These are phyloP conservation scores for Melampsora americana DNA, from an alignment of 1,284 basidiomycete species.

Conservation along the genomic window DNA sequence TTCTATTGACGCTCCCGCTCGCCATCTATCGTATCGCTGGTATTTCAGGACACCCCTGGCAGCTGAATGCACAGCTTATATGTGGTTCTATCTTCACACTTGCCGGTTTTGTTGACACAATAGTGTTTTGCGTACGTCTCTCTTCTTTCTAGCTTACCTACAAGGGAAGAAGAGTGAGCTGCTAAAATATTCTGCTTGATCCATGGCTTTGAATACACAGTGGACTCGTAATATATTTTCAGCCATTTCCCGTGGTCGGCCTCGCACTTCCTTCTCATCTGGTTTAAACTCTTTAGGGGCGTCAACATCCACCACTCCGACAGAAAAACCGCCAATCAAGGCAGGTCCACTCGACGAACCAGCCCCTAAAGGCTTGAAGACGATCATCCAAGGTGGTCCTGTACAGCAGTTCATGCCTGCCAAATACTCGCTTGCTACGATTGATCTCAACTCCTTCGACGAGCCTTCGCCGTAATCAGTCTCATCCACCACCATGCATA, in stretches of 20 bases:
- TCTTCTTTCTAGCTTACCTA: not conserved
- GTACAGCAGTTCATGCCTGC: constrained; percentile 37
- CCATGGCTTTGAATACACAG: not conserved
- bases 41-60: constrained; percentile 23
- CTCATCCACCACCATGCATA: not conserved
- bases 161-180: not conserved
- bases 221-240: constrained; percentile 38
- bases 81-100: constrained; percentile 36
- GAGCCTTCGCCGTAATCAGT: not conserved
- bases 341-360: not conserved
- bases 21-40: constrained; percentile 21
- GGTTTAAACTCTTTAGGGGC: not conserved
- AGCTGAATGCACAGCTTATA: constrained; percentile 28
- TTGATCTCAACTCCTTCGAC: constrained; percentile 40
- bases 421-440: constrained; percentile 38
- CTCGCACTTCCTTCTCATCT: constrained; percentile 16
- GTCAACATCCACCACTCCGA: not conserved
- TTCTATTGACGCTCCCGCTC: constrained; percentile 30
- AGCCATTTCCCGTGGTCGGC: not conserved
- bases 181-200: not conserved
- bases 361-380: not conserved
- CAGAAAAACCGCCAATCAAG: not conserved
- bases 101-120: constrained; percentile 22
- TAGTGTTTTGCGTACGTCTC: constrained; percentile 33
- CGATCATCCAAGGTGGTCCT: constrained; percentile 22